A percentile compares a stretch with the other conserved stretches of the same genome.
Conservation (phyloP, 495 filamentous ascomycete genomes). For the Echria macrotheca region DNA sequence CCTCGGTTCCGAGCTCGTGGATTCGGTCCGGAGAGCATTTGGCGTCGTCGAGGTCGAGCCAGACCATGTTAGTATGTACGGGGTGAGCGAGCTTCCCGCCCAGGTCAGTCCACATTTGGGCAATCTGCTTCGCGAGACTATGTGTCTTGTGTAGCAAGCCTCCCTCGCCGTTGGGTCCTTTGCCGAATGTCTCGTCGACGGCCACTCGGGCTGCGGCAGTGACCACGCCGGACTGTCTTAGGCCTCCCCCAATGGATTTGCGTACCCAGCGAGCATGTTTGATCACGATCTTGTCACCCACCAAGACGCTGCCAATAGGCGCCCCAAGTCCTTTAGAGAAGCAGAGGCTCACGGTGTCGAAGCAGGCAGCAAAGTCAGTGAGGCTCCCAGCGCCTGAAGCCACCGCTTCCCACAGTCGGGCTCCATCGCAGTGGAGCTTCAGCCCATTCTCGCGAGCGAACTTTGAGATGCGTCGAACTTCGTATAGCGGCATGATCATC, state of each 20-base stretch:
- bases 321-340: conserved; percentile 89
- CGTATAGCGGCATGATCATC: conserved; percentile 67
- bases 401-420: conserved; percentile 74
- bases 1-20: conserved; percentile 43
- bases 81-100: conserved; percentile 56
- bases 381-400: conserved; percentile 56
- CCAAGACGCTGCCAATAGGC: conserved; percentile 75
- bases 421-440: conserved; percentile 78
- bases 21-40: conserved; percentile 42
- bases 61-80: conserved; percentile 91
- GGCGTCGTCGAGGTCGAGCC: conserved; percentile 65
- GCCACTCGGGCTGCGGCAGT: conserved; percentile 55
- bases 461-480: conserved; percentile 58
- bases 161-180: conserved; percentile 51
- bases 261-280: conserved; percentile 71
- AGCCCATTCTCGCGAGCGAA: conserved; percentile 66
- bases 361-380: conserved; percentile 60
- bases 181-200: conserved; percentile 65
- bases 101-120: conserved; percentile 54
- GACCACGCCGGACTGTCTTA: conserved; percentile 63
- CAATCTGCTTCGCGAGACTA: conserved; percentile 58
- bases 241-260: conserved; percentile 79
- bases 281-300: conserved; percentile 61
- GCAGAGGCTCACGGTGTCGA: conserved; percentile 79
- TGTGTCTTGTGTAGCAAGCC: conserved; percentile 62